A percentile compares a stretch with the other conserved stretches of the same genome.
Evolutionary conservation across 345 rosid species (phyloP).

Genomic region (Eucalyptus sideroxylon): DNA sequence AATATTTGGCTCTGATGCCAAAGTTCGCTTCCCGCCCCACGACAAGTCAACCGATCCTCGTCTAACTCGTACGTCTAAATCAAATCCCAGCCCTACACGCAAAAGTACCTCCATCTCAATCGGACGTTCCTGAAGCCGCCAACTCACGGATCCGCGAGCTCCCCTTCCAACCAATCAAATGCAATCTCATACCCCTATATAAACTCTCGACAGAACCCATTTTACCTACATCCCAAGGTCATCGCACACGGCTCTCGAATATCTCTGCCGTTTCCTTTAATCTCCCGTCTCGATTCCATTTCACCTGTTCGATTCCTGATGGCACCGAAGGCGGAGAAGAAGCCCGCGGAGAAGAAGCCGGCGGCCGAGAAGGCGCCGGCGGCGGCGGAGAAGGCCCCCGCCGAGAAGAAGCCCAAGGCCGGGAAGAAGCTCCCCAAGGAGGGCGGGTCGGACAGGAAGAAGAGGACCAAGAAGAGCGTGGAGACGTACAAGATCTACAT

Average conservation of each 20-base stretch:
- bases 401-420: conserved; percentile 77
- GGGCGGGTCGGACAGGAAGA: conserved; percentile 40
- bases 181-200: not conserved
- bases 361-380: conserved; percentile 41
- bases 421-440: conserved; percentile 78
- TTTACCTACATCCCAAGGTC: accelerated
- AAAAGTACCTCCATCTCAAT: not conserved
- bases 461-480: conserved; percentile 38
- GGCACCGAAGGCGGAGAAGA: conserved; percentile 68
- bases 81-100: not conserved
- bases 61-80: not conserved
- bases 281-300: not conserved
- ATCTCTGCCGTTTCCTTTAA: not conserved
- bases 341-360: conserved; percentile 47
- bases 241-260: not conserved
- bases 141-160: not conserved
- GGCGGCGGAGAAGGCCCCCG: conserved; percentile 56
- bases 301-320: not conserved
- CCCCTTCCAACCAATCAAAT: not conserved
- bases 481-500: conserved; percentile 85
- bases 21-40: not conserved
- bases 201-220: accelerated
- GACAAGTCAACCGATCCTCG: not conserved
- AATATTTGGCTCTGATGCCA: not conserved
- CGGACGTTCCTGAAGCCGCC: not conserved